Conservation (phyloP, 495 filamentous ascomycete species). For the Thozetella sp. region DNA sequence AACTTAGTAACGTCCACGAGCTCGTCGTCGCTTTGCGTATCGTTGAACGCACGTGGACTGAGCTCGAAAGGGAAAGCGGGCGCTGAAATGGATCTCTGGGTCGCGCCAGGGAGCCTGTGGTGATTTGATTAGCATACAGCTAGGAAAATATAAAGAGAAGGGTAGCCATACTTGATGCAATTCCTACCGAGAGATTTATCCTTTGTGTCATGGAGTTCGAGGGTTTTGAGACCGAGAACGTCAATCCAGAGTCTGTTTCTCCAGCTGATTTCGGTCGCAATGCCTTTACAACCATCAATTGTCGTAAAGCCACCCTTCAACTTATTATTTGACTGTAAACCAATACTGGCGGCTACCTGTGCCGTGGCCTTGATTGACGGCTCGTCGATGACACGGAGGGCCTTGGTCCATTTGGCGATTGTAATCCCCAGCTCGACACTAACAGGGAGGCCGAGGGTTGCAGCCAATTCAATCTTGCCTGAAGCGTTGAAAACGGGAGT, state of each 20-base stretch:
- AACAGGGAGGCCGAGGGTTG: constrained; percentile 5
- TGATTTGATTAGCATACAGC: not conserved
- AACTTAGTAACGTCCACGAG: not conserved
- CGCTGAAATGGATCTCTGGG: not conserved
- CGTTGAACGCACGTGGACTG: not conserved
- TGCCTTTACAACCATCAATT: constrained; percentile 15
- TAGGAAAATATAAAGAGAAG: not conserved
- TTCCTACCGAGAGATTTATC: constrained; percentile 3
- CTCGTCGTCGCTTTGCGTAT: not conserved
- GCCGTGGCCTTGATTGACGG: constrained; percentile 13
- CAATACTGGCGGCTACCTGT: constrained; percentile 7
- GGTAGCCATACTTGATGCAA: constrained; percentile 6
- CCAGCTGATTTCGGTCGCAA: constrained; percentile 10
- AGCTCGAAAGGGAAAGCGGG: not conserved
- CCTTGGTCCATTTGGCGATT: not conserved
- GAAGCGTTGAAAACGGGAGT: constrained; percentile 9
- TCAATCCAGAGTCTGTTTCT: constrained; percentile 3
- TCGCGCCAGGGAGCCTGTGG: not conserved
- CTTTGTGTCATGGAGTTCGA: constrained; percentile 4
- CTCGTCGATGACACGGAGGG: constrained; percentile 5
- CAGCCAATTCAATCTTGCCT: constrained; percentile 4
- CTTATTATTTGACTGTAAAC: constrained; percentile 5
- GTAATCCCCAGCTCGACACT: constrained; percentile 6
- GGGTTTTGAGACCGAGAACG: constrained; percentile 4
- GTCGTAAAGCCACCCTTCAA: constrained; percentile 4